Evolutionary conservation across 1,139 yeast species (phyloP), one percentile per base, ranked within the genome.

Genomic region (Debaryomyces psychrophilus): DNA sequence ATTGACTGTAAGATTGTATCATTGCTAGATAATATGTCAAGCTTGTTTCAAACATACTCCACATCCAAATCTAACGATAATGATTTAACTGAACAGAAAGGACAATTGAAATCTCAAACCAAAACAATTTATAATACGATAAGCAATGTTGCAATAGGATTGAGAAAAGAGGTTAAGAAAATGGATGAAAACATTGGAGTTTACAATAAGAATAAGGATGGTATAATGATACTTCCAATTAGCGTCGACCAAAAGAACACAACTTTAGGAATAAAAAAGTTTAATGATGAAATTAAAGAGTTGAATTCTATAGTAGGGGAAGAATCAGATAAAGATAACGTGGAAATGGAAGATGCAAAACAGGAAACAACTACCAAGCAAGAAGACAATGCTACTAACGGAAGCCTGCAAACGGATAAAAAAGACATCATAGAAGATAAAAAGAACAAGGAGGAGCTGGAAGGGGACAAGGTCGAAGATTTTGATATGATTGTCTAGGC

Each of bases 221-320:
- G 72, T 12, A 66, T 79, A 11, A 81, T 79, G 72, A 74, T 83
- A 23, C 64, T 82, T 29, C 88, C 89, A 2, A 77, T 83, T 2
- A 71, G 75, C 36, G 81, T 83, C 17, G 83, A 81, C 50, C 85
- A 82, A 55, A 83, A 82, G 65, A 83, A 84, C 43, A 77, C 86
- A 5, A 71, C 73, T 59, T 71, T 82, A 34, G 87, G 87, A 2
- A 66, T 66, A 35, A 69, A 68, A 51, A 79, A 82, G 60, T 60
- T 82, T 44, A 64, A 69, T 14, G 64, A 64, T 12, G 77, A 73
- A 50, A 53, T 73, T 23, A 46, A 49, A 15, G 67, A 67, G 42
- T 57, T 72, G 57, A 53, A 59, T 12, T 48, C 46, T 20, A 52
- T 68, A 31, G 51, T 68, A 9, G 33, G 28, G 2, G 56, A 53